Evolutionary conservation across 352 stramenopile genomes (phyloP), one percentile per base, ranked within the genome.

Genomic region (Blastocystis sp.): DNA sequence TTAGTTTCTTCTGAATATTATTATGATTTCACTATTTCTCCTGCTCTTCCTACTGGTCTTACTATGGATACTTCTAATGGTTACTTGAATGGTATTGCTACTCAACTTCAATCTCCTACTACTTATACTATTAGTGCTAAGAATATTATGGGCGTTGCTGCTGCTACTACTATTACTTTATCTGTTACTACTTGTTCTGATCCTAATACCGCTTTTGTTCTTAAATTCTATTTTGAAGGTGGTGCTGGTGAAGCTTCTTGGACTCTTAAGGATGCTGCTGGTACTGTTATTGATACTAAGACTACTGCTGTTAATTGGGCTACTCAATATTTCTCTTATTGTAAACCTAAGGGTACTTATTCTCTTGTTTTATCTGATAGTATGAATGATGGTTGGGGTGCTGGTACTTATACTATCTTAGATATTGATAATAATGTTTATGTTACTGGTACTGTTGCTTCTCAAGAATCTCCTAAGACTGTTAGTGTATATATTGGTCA

Each of bases 81-180:
- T n/a, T n/a, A n/a, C n/a, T n/a, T n/a, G n/a, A 62, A 16, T 10
- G 52, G 52, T n/a, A 62, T 42, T 27, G 39, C 52, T 11, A 62
- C 52, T 10, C 35, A 62, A 42, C 35, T 27, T 23, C 39, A 54
- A n/a, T n/a, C 34, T n/a, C 9, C 28, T 1, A 62, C 44, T 4
- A 11, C 44, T 18, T 55, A 43, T 16, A n/a, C 30, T 13, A 37
- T 55, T 5, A 39, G 13, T n/a, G 33, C 13, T n/a, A n/a, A n/a
- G 33, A n/a, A 13, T 13, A n/a, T 39, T 13, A 39, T n/a, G 33
- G 33, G 33, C 33, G 33, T n/a, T 13, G 13, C 33, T 13, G 13
- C 33, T n/a, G 41, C 44, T 3, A 33, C 23, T 9, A 31, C 23
- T 10, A 3, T 55, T 25, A 45, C 30, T 6, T 3, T 55, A 21